Evolutionary conservation across 2,329 filamentous ascomycete species (phyloP), one percentile per base, ranked within the genome.

Genomic region (Fusarium papillatum): DNA sequence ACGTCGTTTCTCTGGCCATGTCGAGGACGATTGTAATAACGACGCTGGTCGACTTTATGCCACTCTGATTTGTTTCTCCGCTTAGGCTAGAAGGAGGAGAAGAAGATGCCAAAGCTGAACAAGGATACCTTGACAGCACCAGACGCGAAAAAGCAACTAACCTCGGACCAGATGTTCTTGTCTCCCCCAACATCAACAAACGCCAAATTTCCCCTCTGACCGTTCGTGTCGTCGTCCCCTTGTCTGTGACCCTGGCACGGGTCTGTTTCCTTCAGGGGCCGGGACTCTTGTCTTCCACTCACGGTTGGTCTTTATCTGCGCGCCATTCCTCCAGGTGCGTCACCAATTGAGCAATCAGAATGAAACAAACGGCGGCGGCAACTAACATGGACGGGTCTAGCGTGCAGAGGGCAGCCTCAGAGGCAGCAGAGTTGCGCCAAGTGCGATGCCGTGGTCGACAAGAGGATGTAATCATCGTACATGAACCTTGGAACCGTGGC

Each of bases 311-410:
- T 66, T 41, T 70, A 70, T 66, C 76, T 76, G 74, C 71, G 76
- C 69, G 68, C 76, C 66, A 76, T 74, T 67, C 67, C 74, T 67
- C 67, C 57, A 55, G 50, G 50, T 69, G 65, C 64, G 48, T 68
- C 62, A 50, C 48, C 72, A 67, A 73, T 79, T 75, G 76, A 76
- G 73, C 71, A 80, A 79, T 78, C 71, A 79, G 38, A 73, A 68
- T 71, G 78, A 76, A 76, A 77, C 75, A 77, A 72, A 70, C 66
- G 66, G 66, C 65, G 72, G 66, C 74, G 76, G 75, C 75, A 77
- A 61, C 75, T 77, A 77, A 69, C 36, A 65, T 26, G 29, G 41
- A 31, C 39, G 39, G 63, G 48, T 59, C 61, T 70, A 39, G 63
- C 63, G 39, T 64, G 36, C 22, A 60, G 66, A 41, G 50, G 31